Base-by-base conservation (phyloP, 768 basidiomycete genomes). In the Candolleomyces aberdarensis region DNA sequence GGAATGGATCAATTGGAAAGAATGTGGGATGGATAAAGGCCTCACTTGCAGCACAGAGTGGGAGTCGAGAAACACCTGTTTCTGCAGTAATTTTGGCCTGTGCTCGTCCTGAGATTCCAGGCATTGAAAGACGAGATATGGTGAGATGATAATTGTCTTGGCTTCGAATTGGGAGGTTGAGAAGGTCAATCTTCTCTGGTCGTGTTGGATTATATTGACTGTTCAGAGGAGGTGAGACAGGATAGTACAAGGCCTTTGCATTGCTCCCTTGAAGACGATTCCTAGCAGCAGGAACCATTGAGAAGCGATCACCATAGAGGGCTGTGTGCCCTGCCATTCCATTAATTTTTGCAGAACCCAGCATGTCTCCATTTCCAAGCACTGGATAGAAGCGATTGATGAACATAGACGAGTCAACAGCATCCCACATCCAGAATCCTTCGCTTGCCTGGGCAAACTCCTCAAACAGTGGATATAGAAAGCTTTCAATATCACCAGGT, bases 381-480 rank as follows among this genome's bases (percentile, higher is more conserved):
- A 57, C 63, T 40, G 70, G 56, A 61, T 60, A 58, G 7, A 62
- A 63, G 14, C 62, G 57, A 22, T 62, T 19, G 8, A 72, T 50
- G 61, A 71, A 68, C 56, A 69, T 68, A 2, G 60, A 53, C 10
- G 60, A 63, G 10, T 69, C 57, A 11, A 72, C 2, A 11, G 71
- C 71, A 69, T 72, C 71, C 69, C 70, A 73, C 2, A 69, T 70
- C 73, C 73, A 74, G 4, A 74, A 61, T 7, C 74, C 74, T 56
- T 71, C 69, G 64, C 59, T 61, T 40, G 64, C 67, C 44, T 50
- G 17, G 39, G 70, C 67, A 59, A 74, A 62, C 55, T 75, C 72
- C 54, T 68, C 61, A 59, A 74, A 72, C 32, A 72, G 19, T 29
- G 63, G 67, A 20, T 65, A 67, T 2, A 70, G 17, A 48, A 69